Percentiles rank a stretch among this genome's conserved stretches.
These are phyloP conservation scores for Talaromyces piceae DNA, from an alignment of 2,329 filamentous ascomycete species.

Conservation along the genomic window DNA sequence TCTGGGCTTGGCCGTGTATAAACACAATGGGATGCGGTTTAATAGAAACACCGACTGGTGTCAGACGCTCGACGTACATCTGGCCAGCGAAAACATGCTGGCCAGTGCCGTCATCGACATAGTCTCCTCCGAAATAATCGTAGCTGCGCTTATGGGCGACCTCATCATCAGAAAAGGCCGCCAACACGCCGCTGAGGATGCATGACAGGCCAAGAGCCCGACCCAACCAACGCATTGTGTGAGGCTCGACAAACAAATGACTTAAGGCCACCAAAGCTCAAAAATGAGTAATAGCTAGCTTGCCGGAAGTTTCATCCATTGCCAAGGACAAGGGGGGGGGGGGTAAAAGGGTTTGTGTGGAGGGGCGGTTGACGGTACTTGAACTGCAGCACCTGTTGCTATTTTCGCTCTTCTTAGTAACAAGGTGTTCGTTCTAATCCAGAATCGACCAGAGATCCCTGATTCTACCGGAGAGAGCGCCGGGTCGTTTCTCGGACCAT, in stretches of 20 bases:
- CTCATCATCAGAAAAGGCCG: neutral
- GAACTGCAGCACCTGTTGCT: too few relatives aligned
- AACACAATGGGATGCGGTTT: conserved; percentile 26
- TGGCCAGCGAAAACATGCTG: conserved; percentile 21
- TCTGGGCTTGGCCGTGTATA: conserved; percentile 24
- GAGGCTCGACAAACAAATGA: neutral
- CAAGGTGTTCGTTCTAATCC: too few relatives aligned
- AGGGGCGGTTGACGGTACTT: too few relatives aligned
- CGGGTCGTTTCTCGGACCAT: neutral
- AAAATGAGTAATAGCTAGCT: too few relatives aligned
- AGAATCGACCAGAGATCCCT: too few relatives aligned
- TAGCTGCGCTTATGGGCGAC: conserved; percentile 14
- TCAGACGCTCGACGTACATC: conserved; percentile 31
- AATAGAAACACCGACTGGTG: conserved; percentile 13
- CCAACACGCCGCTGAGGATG: conserved; percentile 2
- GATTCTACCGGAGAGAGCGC: too few relatives aligned
- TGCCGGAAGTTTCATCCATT: too few relatives aligned
- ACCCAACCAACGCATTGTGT: neutral
- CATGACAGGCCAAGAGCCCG: conserved; percentile 7
- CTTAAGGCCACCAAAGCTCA: neutral
- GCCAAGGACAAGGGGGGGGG: too few relatives aligned
- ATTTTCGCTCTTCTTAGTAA: too few relatives aligned
- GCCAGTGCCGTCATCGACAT: conserved; percentile 13
- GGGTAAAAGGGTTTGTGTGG: too few relatives aligned
- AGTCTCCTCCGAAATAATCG: conserved; percentile 25